Evolutionary conservation across 306 rosid genomes (phyloP), one percentile per base, ranked within the genome.

Genomic region (Dryas drummondii): DNA sequence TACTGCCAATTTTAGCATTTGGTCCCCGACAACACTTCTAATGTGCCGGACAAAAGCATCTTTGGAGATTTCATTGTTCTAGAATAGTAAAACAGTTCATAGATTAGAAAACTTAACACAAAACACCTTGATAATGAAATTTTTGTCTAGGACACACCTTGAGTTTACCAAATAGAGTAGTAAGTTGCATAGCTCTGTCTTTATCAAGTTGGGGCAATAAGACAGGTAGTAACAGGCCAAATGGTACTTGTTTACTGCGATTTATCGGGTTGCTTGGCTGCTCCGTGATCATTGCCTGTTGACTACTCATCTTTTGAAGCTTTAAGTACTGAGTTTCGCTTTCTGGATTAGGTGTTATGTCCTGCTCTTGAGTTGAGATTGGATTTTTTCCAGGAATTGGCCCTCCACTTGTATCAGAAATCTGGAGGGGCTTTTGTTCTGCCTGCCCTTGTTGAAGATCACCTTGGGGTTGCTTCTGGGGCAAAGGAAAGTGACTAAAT

Each of bases 291-390:
- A 88, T 82, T 64, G 93, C 90, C 84, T 91, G 97, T 82, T 94
- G 98, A 86, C 88, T 90, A 80, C 97, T 94, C 84, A 91, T 91
- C 90, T 91, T 91, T 82, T 91, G 97, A 79, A 94, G 80, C 80
- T 91, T 94, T 68, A 83, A 79, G 80, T 90, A 94, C 78, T 91
- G 97, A 69, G 96, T 86, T 63, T 91, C 94, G 49, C 79, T 81
- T 40, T 68, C 89, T 45, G 84, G 84, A 71, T 72, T 80, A 59
- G 81, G 84, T 57, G 84, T 74, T 75, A 86, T 81, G 70, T 82
- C 86, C 71, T 32, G 37, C 37, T 87, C 91, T 15, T 79, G 84
- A 45, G 82, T 80, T 22, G 70, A 61, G 68, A 76, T 53, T 1
- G 83, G 84, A 76, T 59, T 86, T 72, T 88, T 88, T 42, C 86